phyloP scores from a whole-genome alignment of 2,329 filamentous ascomycete species.

The Aureobasidium lini region DNA sequence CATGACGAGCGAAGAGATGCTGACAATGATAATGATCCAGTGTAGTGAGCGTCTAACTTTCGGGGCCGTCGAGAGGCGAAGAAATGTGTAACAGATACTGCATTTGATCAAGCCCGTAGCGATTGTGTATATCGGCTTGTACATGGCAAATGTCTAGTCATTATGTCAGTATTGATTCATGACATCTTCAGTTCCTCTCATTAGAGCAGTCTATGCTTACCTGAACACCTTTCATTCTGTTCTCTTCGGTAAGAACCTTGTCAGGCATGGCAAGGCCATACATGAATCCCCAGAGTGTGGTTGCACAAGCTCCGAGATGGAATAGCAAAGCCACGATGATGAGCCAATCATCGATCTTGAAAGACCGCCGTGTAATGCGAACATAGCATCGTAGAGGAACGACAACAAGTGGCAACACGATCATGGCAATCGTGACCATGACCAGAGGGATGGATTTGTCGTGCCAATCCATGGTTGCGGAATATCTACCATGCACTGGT shows the following conservation, averaged over 20 bases:
- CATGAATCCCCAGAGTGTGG: neutral
- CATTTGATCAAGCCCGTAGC: slow-evolving; percentile 9
- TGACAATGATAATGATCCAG: slow-evolving; percentile 7
- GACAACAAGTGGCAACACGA: neutral
- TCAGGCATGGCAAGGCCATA: slow-evolving; percentile 7
- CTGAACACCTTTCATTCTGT: slow-evolving; percentile 6
- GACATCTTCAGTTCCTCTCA: neutral
- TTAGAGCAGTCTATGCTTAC: neutral
- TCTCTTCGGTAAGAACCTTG: neutral
- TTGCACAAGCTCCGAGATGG: slow-evolving; percentile 2
- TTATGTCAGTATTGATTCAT: neutral
- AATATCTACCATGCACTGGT: neutral
- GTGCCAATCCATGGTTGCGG: slow-evolving; percentile 1
- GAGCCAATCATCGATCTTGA: slow-evolving; percentile 9
- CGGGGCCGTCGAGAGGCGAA: neutral
- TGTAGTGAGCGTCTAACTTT: neutral
- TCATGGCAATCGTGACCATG: slow-evolving; percentile 2
- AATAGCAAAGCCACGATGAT: neutral
- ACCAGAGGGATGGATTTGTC: slow-evolving; percentile 3
- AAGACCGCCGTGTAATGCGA: neutral
- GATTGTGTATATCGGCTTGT: slow-evolving; percentile 4
- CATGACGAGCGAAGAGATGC: slow-evolving; percentile 3
- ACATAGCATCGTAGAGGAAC: slow-evolving; percentile 9
- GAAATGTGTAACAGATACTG: slow-evolving; percentile 9
- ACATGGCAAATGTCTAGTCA: neutral